Conservation (phyloP, 768 basidiomycete genomes). For the Pleurotus pulmonarius region DNA sequence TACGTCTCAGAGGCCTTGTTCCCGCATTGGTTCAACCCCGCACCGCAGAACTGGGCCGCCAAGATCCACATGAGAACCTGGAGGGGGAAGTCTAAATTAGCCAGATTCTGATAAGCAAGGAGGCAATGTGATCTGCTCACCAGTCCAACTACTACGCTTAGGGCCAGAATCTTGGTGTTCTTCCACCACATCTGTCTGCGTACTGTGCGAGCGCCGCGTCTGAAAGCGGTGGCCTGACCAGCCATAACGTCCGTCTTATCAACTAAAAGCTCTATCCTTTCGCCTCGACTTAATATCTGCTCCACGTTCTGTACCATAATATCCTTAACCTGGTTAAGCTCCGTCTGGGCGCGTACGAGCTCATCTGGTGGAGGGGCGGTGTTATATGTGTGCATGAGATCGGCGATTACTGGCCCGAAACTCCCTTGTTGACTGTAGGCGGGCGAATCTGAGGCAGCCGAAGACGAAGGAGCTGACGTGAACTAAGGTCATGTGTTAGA, state of each 20-base stretch:
- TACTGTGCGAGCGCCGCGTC: conserved; percentile 81
- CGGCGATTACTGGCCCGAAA: conserved; percentile 65
- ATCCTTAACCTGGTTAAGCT: conserved; percentile 88
- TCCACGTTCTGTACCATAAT: conserved; percentile 99
- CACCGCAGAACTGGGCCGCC: conserved; percentile 87
- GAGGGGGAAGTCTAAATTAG: conserved; percentile 9
- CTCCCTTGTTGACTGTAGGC: conserved; percentile 67
- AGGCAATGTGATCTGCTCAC: conserved; percentile 34
- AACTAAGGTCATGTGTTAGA: conserved; percentile 38
- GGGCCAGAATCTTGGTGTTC: conserved; percentile 63
- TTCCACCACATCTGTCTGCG: conserved; percentile 90
- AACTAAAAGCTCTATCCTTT: conserved; percentile 91
- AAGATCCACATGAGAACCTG: conserved; percentile 80
- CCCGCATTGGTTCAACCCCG: conserved; percentile 67
- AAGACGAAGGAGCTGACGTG: conserved; percentile 58
- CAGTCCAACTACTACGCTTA: conserved; percentile 69
- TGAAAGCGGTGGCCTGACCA: conserved; percentile 89
- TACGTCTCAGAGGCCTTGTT: conserved; percentile 11
- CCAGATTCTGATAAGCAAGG: not conserved
- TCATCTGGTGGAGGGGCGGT: conserved; percentile 87
- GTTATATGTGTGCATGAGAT: conserved; percentile 85
- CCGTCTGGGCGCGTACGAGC: conserved; percentile 83
- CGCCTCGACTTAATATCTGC: conserved; percentile 90
- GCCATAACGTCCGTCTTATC: conserved; percentile 98
- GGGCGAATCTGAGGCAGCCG: conserved; percentile 38